Base-by-base conservation (phyloP, 2,329 filamentous ascomycete species). In the Tolypocladium sp. region DNA sequence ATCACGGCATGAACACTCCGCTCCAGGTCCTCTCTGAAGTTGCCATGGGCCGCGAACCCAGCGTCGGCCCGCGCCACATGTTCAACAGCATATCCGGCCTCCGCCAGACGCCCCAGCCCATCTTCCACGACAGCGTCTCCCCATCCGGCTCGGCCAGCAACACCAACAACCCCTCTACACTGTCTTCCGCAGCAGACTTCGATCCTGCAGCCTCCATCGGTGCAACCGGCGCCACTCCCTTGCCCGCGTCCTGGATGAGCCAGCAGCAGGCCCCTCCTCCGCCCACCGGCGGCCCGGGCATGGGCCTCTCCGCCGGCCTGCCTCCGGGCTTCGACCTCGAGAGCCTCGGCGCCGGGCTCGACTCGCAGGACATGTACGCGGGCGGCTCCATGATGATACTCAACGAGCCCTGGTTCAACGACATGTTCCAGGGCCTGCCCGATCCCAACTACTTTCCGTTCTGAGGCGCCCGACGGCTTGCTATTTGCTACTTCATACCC, bases 1-100 rank as follows among this genome's bases (percentile, higher is more conserved):
- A 64, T 20, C 64, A 64, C 17, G 67, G 73, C 66, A 74, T 74
- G 38, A 82, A 79, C 65, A 83, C 81, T 0, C 81, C 81, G 1
- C 74, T 84, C 4, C 79, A 84, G 57, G 73, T 84, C 30, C 75
- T 84, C 8, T 84, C 82, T 42, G 82, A 84, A 64, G 77, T 84
- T 40, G 81, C 81, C n/a, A 79, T 77, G 60, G 72, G 70, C 40
- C 76, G 77, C 56, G 74, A 77, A 51, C 63, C 63, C 40, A 59
- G 63, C 51, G 61, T 57, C 12, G 61, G 58, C 12, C 56, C 55
- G 40, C 61, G 59, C 25, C 55, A 63, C n/a, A 46, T 65, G 4
- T 62, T 65, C 25, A 64, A 64, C 59, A 62, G 64, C 62, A 59
- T 66, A 59, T 60, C 62, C 56, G 62, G 58, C 66, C 42, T 64